A percentile compares a stretch with the other conserved stretches of the same genome.
phyloP scores from a whole-genome alignment of 164 flowering plant species.

The Stephania japonica region DNA sequence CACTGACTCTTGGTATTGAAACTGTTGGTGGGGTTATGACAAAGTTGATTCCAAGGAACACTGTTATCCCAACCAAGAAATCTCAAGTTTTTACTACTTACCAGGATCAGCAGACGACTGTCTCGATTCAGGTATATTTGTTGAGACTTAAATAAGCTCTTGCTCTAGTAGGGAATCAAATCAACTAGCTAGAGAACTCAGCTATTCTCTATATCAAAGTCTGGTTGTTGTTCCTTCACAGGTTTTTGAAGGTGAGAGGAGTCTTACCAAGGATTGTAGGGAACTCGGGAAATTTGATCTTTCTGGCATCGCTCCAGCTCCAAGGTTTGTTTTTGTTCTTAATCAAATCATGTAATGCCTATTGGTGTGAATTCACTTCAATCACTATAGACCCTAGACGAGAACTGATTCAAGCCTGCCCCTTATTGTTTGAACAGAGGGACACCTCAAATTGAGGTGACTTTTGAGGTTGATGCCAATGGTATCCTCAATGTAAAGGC shows the following conservation, averaged over 20 bases:
- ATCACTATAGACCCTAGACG: too few relatives aligned
- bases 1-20: conserved; percentile 86
- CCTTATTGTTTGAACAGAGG: conserved; percentile 43
- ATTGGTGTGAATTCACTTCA: too few relatives aligned
- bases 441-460: conserved; percentile 82
- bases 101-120: conserved; percentile 93
- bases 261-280: conserved; percentile 84
- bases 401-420: neutral
- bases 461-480: conserved; percentile 80
- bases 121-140: conserved; percentile 69
- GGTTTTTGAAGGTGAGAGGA: conserved; percentile 96
- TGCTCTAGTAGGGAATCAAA: too few relatives aligned
- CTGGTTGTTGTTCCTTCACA: conserved; percentile 7
- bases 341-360: neutral
- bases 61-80: conserved; percentile 87
- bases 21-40: conserved; percentile 97
- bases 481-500: conserved; percentile 80
- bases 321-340: conserved; percentile 41
- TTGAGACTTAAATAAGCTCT: neutral
- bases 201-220: neutral
- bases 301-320: conserved; percentile 77
- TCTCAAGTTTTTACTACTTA: conserved; percentile 91
- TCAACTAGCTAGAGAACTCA: neutral
- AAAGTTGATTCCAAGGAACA: conserved; percentile 89
- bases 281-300: conserved; percentile 75